Conservation (phyloP, 768 basidiomycete species). For the Leccinum subgranulosum region DNA sequence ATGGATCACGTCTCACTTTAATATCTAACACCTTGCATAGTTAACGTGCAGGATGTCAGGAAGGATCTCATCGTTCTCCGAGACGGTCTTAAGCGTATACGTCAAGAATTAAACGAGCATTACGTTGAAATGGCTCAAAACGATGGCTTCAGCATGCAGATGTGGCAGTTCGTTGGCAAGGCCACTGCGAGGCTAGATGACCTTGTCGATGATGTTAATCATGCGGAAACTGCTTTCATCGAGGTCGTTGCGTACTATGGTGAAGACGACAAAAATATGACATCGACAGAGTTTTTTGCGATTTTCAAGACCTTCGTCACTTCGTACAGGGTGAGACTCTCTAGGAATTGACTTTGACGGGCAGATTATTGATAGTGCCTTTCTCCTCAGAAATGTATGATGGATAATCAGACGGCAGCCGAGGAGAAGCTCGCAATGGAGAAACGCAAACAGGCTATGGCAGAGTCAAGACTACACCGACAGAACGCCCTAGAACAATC, state of each 20-base stretch:
- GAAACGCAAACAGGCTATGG: constrained; percentile 64
- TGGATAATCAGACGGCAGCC: constrained; percentile 69
- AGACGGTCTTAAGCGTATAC: constrained; percentile 74
- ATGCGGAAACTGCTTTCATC: constrained; percentile 77
- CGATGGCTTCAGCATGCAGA: constrained; percentile 83
- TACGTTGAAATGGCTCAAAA: constrained; percentile 67
- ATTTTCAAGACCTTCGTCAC: constrained; percentile 97
- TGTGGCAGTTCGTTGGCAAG: constrained; percentile 86
- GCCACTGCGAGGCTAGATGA: constrained; percentile 77
- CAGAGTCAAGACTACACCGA: constrained; percentile 57
- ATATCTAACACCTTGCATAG: constrained; percentile 38
- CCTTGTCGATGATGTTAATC: constrained; percentile 81
- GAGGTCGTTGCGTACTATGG: constrained; percentile 91
- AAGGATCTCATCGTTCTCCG: constrained; percentile 71
- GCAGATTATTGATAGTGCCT: constrained; percentile 1
- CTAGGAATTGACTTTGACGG: background rate
- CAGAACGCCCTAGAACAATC: constrained; percentile 45
- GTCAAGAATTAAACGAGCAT: constrained; percentile 75
- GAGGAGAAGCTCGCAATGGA: constrained; percentile 69
- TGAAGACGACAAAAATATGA: constrained; percentile 85
- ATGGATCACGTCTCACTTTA: background rate
- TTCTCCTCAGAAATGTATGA: constrained; percentile 73
- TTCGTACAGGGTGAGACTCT: constrained; percentile 70
- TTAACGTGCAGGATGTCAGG: constrained; percentile 83
- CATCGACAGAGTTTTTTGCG: constrained; percentile 91